These are phyloP conservation scores for Westerdykella sp. DNA, from an alignment of 2,329 filamentous ascomycete genomes.

Conservation along the genomic window DNA sequence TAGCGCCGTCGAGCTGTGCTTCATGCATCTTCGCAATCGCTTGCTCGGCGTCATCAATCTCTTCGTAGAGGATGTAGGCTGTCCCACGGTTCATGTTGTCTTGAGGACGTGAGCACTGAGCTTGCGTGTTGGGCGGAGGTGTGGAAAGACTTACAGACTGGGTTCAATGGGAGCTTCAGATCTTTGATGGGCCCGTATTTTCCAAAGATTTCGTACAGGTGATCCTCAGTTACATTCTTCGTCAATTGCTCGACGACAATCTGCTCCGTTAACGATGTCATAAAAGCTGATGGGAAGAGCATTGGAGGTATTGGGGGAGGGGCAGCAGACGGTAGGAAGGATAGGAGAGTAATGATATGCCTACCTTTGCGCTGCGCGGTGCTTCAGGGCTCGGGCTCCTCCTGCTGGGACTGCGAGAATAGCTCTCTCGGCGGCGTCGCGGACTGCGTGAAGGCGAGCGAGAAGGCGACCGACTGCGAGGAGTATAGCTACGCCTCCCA, in stretches of 20 bases:
- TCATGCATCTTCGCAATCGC: constrained; percentile 98
- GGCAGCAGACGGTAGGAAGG: not conserved
- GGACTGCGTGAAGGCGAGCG: constrained; percentile 17
- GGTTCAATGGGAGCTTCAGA: constrained; percentile 84
- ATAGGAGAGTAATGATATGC: not conserved
- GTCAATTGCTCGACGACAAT: constrained; percentile 95
- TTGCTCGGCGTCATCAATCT: constrained; percentile 71
- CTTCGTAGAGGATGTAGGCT: constrained; percentile 80
- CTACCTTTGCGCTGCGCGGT: constrained; percentile 36
- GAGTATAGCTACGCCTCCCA: constrained; percentile 31
- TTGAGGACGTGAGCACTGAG: constrained; percentile 33
- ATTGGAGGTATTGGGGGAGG: not conserved
- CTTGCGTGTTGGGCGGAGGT: constrained; percentile 5
- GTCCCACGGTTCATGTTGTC: constrained; percentile 87
- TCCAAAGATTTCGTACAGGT: constrained; percentile 88
- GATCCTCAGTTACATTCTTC: constrained; percentile 85
- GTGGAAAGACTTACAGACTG: constrained; percentile 59
- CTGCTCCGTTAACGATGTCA: constrained; percentile 41
- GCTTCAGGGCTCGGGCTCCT: constrained; percentile 26
- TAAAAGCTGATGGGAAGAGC: not conserved
- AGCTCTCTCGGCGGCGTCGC: constrained; percentile 28
- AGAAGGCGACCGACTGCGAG: constrained; percentile 17
- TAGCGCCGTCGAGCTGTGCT: constrained; percentile 79
- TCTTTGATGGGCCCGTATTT: constrained; percentile 80
- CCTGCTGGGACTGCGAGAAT: constrained; percentile 31